Base-by-base conservation (phyloP, 768 basidiomycete species). In the Agrocybe praecox region DNA sequence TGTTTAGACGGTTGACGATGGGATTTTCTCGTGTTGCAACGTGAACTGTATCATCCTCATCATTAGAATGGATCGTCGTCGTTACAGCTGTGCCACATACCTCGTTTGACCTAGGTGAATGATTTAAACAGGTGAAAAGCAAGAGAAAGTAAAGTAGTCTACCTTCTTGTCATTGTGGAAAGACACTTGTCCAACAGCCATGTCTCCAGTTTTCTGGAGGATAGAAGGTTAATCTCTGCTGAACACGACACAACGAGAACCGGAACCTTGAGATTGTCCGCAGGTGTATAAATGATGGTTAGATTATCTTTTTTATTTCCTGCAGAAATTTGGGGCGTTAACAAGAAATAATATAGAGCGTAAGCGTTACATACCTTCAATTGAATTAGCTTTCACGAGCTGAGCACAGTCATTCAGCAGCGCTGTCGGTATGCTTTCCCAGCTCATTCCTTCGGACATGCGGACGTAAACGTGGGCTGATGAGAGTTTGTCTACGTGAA, bases 381-480 rank as follows among this genome's bases (percentile, higher is more conserved):
- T 98, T 11, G 94, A 96, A 66, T 98, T 98, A 1, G 96, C 96
- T 72, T 99, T 99, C 29, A 98, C 96, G 1, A 99, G 80, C 69
- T 98, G 97, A 1, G 93, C 93, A 59, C 92, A 92, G 71, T 98
- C 96, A 12, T 76, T 77, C 18, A 98, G 74, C 6, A 98, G 74
- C 1, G 82, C 75, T 53, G 88, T 80, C 0, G 97, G 95, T 34
- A 98, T 89, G n/a, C 76, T 72, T 6, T 98, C 95, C 93, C 95
- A 98, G 26, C 77, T 70, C 80, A 96, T 89, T n/a, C 74, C 77
- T 2, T 84, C 82, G 0, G 91, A 82, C 79, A 98, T 85, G 32
- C 96, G 89, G n/a, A 98, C 77, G 70, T 98, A 98, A 40, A 98
- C 96, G 70, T 98, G 94, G 1, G 96, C 95, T 2, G 95, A 97